Conservation (phyloP, 2,329 filamentous ascomycete species). For the Fusarium incarnatum region DNA sequence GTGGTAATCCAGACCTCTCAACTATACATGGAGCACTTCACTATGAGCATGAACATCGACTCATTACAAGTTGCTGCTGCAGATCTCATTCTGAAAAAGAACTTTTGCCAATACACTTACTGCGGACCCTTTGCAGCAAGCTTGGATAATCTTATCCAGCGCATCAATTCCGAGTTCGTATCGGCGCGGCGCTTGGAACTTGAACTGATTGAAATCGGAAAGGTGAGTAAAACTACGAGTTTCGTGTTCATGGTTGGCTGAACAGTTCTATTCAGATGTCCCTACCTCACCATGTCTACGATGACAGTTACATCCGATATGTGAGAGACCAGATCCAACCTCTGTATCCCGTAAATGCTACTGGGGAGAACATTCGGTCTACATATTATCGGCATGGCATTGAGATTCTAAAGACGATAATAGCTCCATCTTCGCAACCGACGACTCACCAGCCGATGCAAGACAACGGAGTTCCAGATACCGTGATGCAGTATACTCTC, state of each 20-base stretch:
- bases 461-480: constrained; percentile 18
- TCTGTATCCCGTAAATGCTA: constrained; percentile 53
- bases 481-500: constrained; percentile 18
- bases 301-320: constrained; percentile 56
- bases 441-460: constrained; percentile 15
- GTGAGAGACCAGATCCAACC: constrained; percentile 58
- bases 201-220: constrained; percentile 63
- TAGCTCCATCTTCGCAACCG: constrained; percentile 37
- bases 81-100: constrained; percentile 51
- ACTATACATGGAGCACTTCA: constrained; percentile 57
- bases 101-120: constrained; percentile 52
- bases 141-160: constrained; percentile 53
- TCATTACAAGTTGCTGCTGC: constrained; percentile 53
- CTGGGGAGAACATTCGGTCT: constrained; percentile 48
- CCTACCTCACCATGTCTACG: constrained; percentile 53
- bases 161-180: constrained; percentile 49
- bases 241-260: constrained; percentile 16
- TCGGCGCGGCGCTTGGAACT: constrained; percentile 63
- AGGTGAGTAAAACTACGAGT: constrained; percentile 51
- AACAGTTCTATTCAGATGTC: constrained; percentile 50
- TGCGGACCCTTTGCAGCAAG: constrained; percentile 48
- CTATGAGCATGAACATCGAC: constrained; percentile 42
- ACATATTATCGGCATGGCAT: constrained; percentile 58
- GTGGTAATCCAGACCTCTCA: constrained; percentile 55
- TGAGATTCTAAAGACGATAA: constrained; percentile 55